Conservation (phyloP, 352 stramenopile genomes). For the Phytophthora litchii region DNA sequence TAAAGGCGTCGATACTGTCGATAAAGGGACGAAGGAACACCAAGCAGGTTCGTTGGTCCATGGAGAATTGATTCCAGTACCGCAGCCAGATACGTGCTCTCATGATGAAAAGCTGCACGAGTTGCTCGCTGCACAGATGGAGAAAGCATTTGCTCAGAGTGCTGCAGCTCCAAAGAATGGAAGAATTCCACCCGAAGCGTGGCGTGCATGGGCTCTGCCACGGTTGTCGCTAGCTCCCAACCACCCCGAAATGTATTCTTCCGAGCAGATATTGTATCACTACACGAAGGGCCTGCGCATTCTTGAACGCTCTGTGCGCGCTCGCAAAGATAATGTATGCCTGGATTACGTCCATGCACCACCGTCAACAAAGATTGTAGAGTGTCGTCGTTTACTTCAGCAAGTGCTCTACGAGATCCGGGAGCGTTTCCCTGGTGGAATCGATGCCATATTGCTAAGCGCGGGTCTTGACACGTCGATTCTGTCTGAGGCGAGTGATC, state of each 20-base stretch:
- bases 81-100: constrained; percentile 40
- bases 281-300: constrained; percentile 71
- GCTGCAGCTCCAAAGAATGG: constrained; percentile 26
- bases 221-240: constrained; percentile 63
- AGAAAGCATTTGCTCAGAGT: constrained; percentile 50
- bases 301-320: constrained; percentile 42
- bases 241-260: constrained; percentile 66
- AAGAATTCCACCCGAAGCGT: constrained; percentile 50
- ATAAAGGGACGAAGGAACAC: constrained; percentile 10
- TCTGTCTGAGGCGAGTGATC: constrained; percentile 57
- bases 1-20: constrained; percentile 24
- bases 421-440: constrained; percentile 37
- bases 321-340: constrained; percentile 35
- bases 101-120: constrained; percentile 50
- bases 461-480: constrained; percentile 79
- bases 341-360: constrained; percentile 55
- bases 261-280: constrained; percentile 73
- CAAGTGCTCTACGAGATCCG: constrained; percentile 52
- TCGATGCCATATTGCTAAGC: constrained; percentile 65
- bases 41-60: constrained; percentile 10
- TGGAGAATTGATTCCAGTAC: constrained; percentile 8
- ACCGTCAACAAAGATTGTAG: constrained; percentile 38
- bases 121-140: constrained; percentile 48
- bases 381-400: constrained; percentile 61
- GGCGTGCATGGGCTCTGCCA: constrained; percentile 60